Percentiles rank a stretch among this genome's conserved stretches.
Evolutionary conservation across 2,329 filamentous ascomycete genomes (phyloP).

Genomic region (Diplodia seriata): DNA sequence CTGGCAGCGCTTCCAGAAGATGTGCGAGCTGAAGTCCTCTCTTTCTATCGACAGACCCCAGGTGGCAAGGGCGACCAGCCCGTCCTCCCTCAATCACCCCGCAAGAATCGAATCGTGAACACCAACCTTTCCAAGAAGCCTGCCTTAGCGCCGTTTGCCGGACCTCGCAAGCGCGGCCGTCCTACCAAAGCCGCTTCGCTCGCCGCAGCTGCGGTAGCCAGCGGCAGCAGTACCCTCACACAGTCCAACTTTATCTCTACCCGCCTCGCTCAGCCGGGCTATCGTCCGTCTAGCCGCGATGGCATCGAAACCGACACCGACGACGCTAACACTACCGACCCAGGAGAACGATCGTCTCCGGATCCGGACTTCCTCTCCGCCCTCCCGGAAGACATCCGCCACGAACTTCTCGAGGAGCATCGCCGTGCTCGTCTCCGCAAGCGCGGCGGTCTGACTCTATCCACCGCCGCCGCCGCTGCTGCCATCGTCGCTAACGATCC

Average conservation of each 20-base stretch:
- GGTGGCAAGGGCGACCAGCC: conserved; percentile 39
- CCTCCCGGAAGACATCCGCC: conserved; percentile 79
- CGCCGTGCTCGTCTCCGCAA: conserved; percentile 60
- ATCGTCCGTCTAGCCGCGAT: conserved; percentile 41
- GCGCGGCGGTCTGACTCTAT: conserved; percentile 9
- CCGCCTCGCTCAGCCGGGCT: conserved; percentile 23
- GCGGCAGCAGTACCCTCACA: conserved; percentile 57
- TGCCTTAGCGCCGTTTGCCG: conserved; percentile 57
- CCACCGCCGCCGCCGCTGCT: background rate
- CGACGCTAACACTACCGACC: conserved; percentile 11
- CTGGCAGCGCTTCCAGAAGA: conserved; percentile 84
- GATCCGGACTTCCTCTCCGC: conserved; percentile 76
- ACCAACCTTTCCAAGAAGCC: conserved; percentile 55
- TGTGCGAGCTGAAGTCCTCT: conserved; percentile 82
- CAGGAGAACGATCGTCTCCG: conserved; percentile 34
- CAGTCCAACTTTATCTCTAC: conserved; percentile 75
- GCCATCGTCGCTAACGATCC: background rate
- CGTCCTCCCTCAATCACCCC: conserved; percentile 53
- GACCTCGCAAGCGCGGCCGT: conserved; percentile 68
- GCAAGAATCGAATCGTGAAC: conserved; percentile 62
- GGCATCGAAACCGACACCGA: conserved; percentile 42
- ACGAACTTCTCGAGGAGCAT: conserved; percentile 80
- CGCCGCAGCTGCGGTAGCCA: conserved; percentile 57
- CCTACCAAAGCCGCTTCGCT: conserved; percentile 46
- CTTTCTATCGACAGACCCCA: conserved; percentile 62